Conservation (phyloP, 108 stramenopile genomes). For the Pseudonitzschia pungens region DNA sequence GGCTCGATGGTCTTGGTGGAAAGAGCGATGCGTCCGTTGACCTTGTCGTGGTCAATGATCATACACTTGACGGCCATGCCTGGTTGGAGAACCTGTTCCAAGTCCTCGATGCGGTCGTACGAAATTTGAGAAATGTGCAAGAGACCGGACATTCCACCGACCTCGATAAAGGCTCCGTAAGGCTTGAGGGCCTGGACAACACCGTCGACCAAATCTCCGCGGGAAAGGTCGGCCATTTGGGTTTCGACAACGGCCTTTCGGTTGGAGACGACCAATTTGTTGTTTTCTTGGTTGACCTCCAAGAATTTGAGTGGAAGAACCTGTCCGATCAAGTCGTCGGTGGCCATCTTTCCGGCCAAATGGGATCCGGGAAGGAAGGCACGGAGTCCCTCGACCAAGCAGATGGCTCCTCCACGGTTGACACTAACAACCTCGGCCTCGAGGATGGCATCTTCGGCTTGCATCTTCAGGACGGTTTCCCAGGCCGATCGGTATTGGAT, state of each 20-base stretch:
- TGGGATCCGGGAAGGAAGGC: conserved; percentile 97
- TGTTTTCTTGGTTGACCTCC: conserved; percentile 90
- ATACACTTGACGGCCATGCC: conserved; percentile 95
- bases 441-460: conserved; percentile 78
- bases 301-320: conserved; percentile 89
- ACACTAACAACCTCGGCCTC: conserved; percentile 89
- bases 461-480: conserved; percentile 75
- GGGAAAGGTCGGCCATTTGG: conserved; percentile 89
- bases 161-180: conserved; percentile 97
- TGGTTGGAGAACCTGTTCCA: conserved; percentile 86
- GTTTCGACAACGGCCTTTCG: conserved; percentile 90
- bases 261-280: conserved; percentile 95
- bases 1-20: conserved; percentile 96
- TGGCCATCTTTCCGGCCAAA: conserved; percentile 81
- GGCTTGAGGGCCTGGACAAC: conserved; percentile 95
- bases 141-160: conserved; percentile 94
- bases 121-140: conserved; percentile 98
- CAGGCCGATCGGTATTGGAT: conserved; percentile 93
- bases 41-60: conserved; percentile 98
- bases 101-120: conserved; percentile 94
- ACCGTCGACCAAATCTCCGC: conserved; percentile 92
- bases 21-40: conserved; percentile 93
- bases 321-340: conserved; percentile 87
- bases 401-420: conserved; percentile 96
- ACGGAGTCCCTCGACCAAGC: conserved; percentile 87